Percentiles rank a stretch among this genome's conserved stretches.
phyloP scores from a whole-genome alignment of 495 filamentous ascomycete genomes.

The Hyaloscypha bicolor region DNA sequence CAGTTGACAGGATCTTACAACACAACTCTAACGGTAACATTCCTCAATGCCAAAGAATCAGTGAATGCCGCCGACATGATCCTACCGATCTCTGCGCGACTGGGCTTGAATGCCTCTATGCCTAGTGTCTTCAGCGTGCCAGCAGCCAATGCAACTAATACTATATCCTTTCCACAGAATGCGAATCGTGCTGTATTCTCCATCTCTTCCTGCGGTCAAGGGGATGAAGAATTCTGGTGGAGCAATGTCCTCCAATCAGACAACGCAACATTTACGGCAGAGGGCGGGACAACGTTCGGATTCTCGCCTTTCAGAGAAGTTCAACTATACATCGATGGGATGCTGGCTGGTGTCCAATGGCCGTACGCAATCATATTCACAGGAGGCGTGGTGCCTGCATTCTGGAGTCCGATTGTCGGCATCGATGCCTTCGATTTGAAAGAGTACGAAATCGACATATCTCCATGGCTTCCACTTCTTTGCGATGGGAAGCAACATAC shows the following conservation, averaged over 20 bases:
- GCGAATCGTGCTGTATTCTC: constrained; percentile 71
- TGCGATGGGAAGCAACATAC: constrained; percentile 65
- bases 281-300: constrained; percentile 62
- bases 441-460: constrained; percentile 82
- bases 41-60: constrained; percentile 52
- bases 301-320: constrained; percentile 81
- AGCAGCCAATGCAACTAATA: constrained; percentile 58
- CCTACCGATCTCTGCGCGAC: constrained; percentile 69
- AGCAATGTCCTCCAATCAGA: constrained; percentile 72
- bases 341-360: constrained; percentile 77
- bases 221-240: constrained; percentile 87
- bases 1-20: constrained; percentile 68
- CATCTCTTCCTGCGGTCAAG: constrained; percentile 76
- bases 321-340: constrained; percentile 75
- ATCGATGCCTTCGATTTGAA: constrained; percentile 83
- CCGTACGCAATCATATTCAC: constrained; percentile 89
- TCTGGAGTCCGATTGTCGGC: constrained; percentile 85
- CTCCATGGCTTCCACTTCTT: constrained; percentile 71
- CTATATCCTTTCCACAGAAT: constrained; percentile 61
- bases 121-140: constrained; percentile 74
- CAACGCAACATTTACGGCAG: constrained; percentile 59
- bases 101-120: constrained; percentile 46
- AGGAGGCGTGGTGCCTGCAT: constrained; percentile 77
- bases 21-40: constrained; percentile 75
- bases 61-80: constrained; percentile 63